Base-by-base conservation (phyloP, 2,329 filamentous ascomycete genomes). In the Trichoderma atrobrunneum region DNA sequence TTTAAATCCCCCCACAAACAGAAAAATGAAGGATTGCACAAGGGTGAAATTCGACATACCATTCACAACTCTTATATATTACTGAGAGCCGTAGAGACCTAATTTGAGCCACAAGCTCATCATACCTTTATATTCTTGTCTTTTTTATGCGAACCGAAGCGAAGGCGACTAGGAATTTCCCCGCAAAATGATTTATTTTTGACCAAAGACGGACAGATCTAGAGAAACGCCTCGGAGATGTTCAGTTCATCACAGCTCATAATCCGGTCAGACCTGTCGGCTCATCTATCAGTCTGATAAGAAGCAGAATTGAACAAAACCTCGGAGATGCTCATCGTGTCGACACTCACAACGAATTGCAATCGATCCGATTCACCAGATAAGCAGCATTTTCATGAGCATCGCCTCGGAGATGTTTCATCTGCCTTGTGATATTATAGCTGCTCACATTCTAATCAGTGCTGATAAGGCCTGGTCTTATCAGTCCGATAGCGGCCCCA, bases 401-500 rank as follows among this genome's bases (percentile, higher is more conserved):
- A 26, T 5, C 24, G 24, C 56, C 56, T 59, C 56, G 56, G 56
- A 59, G 56, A 59, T 30, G 56, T 10, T 59, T 57, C 56, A n/a
- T n/a, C n/a, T n/a, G n/a, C n/a, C n/a, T n/a, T n/a, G n/a, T n/a
- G n/a, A n/a, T n/a, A n/a, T n/a, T n/a, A n/a, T 8, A 28, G n/a
- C 8, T 11, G 18, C n/a, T 61, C 30, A 5, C 12, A 28, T 18
- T 30, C 24, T 24, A 43, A 43, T 43, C 39, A 21, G 11, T 16
- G 14, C 11, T 39, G 24, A 63, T 28, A 0, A 0, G 1, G 6
- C 1, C 39, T 3, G 6, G 48, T 28, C 16, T 67, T 28, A 67
- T 67, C 36, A 12, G 32, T 69, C 65, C 65, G 65, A 61, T 69
- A 69, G 36, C 56, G 60, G 68, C 68, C 68, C 68, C 60, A 71